Evolutionary conservation across 768 basidiomycete species (phyloP).

Genomic region (Boletellus ananiceps): DNA sequence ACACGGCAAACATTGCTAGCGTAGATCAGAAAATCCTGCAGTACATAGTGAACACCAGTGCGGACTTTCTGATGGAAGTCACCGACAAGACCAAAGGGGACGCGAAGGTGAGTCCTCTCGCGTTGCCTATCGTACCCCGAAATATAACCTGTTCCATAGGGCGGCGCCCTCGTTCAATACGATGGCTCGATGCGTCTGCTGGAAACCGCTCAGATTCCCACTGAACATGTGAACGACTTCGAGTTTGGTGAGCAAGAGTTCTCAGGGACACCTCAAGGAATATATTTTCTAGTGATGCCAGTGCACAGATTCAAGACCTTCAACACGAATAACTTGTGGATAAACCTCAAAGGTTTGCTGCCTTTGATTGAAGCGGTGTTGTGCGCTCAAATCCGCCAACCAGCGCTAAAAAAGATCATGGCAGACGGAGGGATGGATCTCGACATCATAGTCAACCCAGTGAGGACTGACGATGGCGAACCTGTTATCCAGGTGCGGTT

Average conservation of each 20-base stretch:
- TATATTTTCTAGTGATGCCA: constrained; percentile 18
- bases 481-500: constrained; percentile 67
- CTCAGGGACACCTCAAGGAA: not conserved
- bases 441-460: constrained; percentile 93
- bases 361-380: not conserved
- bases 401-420: constrained; percentile 89
- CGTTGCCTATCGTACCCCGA: not conserved
- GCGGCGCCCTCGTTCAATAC: constrained; percentile 88
- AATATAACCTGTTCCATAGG: constrained; percentile 34
- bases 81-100: constrained; percentile 97
- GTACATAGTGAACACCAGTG: constrained; percentile 76
- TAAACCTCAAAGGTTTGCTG: constrained; percentile 65
- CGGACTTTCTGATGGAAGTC: constrained; percentile 93
- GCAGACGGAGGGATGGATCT: constrained; percentile 82
- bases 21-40: constrained; percentile 82
- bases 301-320: constrained; percentile 93
- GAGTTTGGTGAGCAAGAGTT: constrained; percentile 45
- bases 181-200: constrained; percentile 66
- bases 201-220: constrained; percentile 72
- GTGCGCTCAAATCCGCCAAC: not conserved
- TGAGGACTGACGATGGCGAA: constrained; percentile 81
- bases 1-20: constrained; percentile 30
- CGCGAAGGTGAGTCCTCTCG: constrained; percentile 36
- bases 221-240: constrained; percentile 70
- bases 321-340: constrained; percentile 83